These are phyloP conservation scores for Gastrodia elata DNA, from an alignment of 106 monocot genomes.

Conservation along the genomic window DNA sequence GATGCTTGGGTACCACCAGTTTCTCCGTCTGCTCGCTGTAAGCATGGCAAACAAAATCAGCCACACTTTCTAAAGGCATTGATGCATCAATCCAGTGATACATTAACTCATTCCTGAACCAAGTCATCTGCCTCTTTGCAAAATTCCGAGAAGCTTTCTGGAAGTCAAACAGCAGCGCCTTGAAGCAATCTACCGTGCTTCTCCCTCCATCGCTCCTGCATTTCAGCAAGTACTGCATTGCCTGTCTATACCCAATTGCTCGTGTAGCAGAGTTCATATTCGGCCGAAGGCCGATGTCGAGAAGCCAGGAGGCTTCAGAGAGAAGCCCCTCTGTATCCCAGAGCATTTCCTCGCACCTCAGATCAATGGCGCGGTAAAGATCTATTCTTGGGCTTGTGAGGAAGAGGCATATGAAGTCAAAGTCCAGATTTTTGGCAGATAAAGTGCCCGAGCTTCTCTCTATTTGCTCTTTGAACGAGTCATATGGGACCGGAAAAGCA, in stretches of 20 bases:
- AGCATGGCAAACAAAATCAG: constrained; percentile 38
- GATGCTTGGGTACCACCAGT: constrained; percentile 35
- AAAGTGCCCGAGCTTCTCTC: background rate
- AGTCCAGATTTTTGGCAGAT: constrained; percentile 42
- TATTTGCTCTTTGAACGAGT: constrained; percentile 31
- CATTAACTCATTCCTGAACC: constrained; percentile 76
- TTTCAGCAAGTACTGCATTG: constrained; percentile 69
- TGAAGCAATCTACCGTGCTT: constrained; percentile 40
- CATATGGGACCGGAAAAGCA: constrained; percentile 60
- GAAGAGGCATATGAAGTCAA: constrained; percentile 77
- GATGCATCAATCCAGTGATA: constrained; percentile 84
- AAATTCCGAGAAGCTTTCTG: constrained; percentile 88
- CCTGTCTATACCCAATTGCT: constrained; percentile 88
- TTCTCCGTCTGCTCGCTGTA: constrained; percentile 25
- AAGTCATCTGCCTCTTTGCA: constrained; percentile 86
- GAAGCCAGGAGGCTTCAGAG: constrained; percentile 86
- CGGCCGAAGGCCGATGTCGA: constrained; percentile 61
- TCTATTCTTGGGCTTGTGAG: constrained; percentile 54
- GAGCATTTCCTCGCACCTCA: constrained; percentile 91
- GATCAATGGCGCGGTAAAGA: constrained; percentile 72
- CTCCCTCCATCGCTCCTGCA: constrained; percentile 49
- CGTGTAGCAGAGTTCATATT: constrained; percentile 69
- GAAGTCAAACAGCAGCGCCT: constrained; percentile 45
- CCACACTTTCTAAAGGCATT: constrained; percentile 44
- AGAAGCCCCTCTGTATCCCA: constrained; percentile 51